Evolutionary conservation across 129 eudicot genomes (phyloP).

Genomic region (Arctium minus): DNA sequence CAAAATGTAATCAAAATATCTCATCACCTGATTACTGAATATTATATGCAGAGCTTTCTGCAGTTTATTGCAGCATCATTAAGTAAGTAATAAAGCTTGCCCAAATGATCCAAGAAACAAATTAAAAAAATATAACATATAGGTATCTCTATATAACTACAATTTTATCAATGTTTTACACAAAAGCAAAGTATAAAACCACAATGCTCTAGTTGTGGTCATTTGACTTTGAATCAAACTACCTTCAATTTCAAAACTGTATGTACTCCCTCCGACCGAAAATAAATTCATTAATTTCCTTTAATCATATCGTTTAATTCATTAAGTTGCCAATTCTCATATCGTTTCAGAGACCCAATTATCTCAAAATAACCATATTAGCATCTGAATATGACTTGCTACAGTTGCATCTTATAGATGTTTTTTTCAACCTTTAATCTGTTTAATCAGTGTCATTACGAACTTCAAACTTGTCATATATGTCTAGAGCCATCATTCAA

Average conservation of each 20-base stretch:
- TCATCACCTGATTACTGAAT: not conserved
- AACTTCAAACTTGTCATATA: not conserved
- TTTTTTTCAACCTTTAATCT: not conserved
- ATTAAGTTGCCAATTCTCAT: not conserved
- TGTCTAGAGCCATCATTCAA: too few relatives aligned
- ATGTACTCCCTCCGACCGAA: too few relatives aligned
- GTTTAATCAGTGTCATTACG: not conserved
- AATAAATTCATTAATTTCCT: too few relatives aligned
- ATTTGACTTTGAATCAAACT: not conserved
- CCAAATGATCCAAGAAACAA: not conserved
- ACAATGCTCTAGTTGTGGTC: not conserved
- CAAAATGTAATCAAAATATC: conserved; percentile 14
- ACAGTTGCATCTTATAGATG: not conserved
- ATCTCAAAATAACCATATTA: not conserved
- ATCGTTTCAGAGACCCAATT: too few relatives aligned
- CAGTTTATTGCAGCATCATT: not conserved
- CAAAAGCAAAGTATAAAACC: not conserved
- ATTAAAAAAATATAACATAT: not conserved
- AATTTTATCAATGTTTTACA: not conserved
- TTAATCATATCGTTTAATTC: too few relatives aligned
- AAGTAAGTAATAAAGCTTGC: not conserved
- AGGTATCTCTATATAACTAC: not conserved
- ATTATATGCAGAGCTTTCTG: not conserved
- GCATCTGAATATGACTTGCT: not conserved
- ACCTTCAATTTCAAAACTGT: too few relatives aligned